These are phyloP conservation scores for Boletus sp. DNA, from an alignment of 768 basidiomycete species.

Conservation along the genomic window DNA sequence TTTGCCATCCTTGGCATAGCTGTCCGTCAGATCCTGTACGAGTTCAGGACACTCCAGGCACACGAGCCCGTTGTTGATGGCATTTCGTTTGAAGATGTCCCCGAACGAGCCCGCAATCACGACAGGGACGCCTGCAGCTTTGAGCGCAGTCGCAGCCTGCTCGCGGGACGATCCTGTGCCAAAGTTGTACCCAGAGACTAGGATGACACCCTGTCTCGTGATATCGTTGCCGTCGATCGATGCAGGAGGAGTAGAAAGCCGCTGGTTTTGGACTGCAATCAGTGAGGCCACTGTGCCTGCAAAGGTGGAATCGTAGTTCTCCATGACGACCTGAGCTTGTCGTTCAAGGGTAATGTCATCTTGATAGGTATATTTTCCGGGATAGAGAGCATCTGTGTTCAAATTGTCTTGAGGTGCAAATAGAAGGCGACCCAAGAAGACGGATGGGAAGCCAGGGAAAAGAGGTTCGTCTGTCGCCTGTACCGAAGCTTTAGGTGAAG, in stretches of 20 bases:
- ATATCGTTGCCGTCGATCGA: slow-evolving; percentile 12
- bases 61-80: slow-evolving; percentile 97
- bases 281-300: slow-evolving; percentile 65
- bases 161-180: slow-evolving; percentile 98
- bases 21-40: slow-evolving; percentile 75
- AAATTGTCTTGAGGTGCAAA: slow-evolving; percentile 97
- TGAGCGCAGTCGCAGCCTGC: slow-evolving; percentile 97
- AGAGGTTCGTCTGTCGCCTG: slow-evolving; percentile 54
- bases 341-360: slow-evolving; percentile 95
- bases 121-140: slow-evolving; percentile 87
- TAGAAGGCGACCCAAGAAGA: slow-evolving; percentile 81
- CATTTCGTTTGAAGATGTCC: slow-evolving; percentile 98
- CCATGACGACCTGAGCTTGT: slow-evolving; percentile 97
- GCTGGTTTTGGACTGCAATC: slow-evolving; percentile 25
- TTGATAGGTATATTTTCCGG: slow-evolving; percentile 98
- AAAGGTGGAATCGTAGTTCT: slow-evolving; percentile 95
- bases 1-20: slow-evolving; percentile 69
- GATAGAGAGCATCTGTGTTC: slow-evolving; percentile 98
- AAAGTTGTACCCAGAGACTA: slow-evolving; percentile 96
- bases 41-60: slow-evolving; percentile 92
- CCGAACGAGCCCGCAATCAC: slow-evolving; percentile 98
- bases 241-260: slow-evolving; percentile 18
- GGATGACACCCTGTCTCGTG: slow-evolving; percentile 63
- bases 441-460: slow-evolving; percentile 76
- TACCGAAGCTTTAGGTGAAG: slow-evolving; percentile 29